These are phyloP conservation scores for Umbilicaria muhlenbergii DNA, from an alignment of 495 filamentous ascomycete genomes.

Conservation along the genomic window DNA sequence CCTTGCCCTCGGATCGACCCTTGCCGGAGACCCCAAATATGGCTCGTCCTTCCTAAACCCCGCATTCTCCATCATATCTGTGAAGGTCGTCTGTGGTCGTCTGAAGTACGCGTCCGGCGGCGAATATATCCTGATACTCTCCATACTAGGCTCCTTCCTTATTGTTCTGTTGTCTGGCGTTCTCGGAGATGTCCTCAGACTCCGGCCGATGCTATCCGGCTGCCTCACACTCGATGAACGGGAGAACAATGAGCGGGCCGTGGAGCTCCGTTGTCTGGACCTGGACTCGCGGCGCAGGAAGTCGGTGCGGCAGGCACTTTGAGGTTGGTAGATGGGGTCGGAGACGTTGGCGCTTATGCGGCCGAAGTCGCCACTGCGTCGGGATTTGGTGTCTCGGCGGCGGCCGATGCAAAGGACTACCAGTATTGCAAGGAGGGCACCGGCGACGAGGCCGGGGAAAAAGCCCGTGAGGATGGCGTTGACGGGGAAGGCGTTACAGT, in stretches of 20 bases:
- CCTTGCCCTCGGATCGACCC: constrained; percentile 1
- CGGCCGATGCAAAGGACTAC: constrained; percentile 28
- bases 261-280: constrained; percentile 6
- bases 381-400: constrained; percentile 12
- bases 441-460: constrained; percentile 44
- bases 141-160: constrained; percentile 36
- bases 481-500: constrained; percentile 29
- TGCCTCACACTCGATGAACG: constrained; percentile 1
- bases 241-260: constrained; percentile 14
- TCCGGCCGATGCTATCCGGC: constrained; percentile 7
- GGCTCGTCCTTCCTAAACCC: constrained; percentile 30
- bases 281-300: constrained; percentile 26
- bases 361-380: constrained; percentile 17
- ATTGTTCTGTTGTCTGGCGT: constrained; percentile 13
- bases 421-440: constrained; percentile 29
- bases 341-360: constrained; percentile 33
- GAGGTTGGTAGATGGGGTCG: constrained; percentile 33
- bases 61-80: constrained; percentile 45
- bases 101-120: constrained; percentile 33
- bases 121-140: constrained; percentile 58
- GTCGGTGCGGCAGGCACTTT: constrained; percentile 38
- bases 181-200: constrained; percentile 14
- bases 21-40: constrained; percentile 14
- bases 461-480: constrained; percentile 43
- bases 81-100: constrained; percentile 43